Percentiles rank a stretch among this genome's conserved stretches.
These are phyloP conservation scores for Pulicaria dysenterica DNA, from an alignment of 129 eudicot genomes.

Conservation along the genomic window DNA sequence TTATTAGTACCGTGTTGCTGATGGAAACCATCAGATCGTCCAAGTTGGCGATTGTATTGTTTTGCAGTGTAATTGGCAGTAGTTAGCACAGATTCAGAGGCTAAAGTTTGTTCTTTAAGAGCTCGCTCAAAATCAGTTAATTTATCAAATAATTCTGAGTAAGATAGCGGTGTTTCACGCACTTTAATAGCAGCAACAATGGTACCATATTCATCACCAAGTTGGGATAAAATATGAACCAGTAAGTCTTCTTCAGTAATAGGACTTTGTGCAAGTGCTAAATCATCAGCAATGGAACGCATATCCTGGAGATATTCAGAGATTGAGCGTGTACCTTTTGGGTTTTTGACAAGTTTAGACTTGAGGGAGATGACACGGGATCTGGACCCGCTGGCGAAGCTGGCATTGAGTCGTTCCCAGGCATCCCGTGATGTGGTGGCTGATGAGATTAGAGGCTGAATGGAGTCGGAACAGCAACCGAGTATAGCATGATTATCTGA, in stretches of 20 bases:
- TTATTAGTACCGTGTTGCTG: neutral
- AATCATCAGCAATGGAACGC: neutral
- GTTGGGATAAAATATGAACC: too few relatives aligned
- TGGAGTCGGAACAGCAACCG: neutral
- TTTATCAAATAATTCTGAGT: slow-evolving; percentile 4
- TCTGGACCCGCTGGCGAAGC: neutral
- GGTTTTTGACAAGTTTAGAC: slow-evolving; percentile 13
- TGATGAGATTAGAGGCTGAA: slow-evolving; percentile 1
- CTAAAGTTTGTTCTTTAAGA: neutral
- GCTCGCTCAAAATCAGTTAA: slow-evolving; percentile 10
- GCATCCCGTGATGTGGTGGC: slow-evolving; percentile 2
- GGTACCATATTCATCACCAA: neutral
- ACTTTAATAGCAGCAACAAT: slow-evolving; percentile 16
- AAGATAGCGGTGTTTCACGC: slow-evolving; percentile 9
- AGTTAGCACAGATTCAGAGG: neutral
- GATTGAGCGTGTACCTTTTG: slow-evolving; percentile 12
- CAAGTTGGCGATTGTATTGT: neutral
- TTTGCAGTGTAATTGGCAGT: neutral
- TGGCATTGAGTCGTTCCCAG: slow-evolving; percentile 1
- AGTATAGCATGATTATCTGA: neutral
- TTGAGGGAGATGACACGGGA: neutral
- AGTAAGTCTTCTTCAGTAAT: too few relatives aligned
- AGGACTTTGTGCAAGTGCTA: too few relatives aligned
- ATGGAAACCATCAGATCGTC: slow-evolving; percentile 1
- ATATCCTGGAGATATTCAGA: slow-evolving; percentile 10